phyloP scores from a whole-genome alignment of 495 filamentous ascomycete genomes.

The Xylaria longipes region DNA sequence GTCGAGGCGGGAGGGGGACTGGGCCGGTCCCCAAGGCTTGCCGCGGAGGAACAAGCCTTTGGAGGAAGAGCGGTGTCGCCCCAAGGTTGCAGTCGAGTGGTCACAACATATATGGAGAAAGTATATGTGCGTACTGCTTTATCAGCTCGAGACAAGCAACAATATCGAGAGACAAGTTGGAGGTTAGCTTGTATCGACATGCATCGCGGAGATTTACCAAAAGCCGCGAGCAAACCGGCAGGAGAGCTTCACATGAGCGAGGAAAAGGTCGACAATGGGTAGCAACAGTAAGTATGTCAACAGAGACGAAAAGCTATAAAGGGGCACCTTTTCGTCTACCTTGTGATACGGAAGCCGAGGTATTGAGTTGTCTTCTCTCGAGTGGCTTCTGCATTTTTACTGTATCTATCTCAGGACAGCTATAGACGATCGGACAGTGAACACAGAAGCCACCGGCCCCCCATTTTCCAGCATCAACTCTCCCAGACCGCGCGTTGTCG shows the following conservation, averaged over 20 bases:
- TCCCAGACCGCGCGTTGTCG: not conserved
- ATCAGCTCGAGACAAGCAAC: constrained; percentile 19
- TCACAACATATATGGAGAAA: constrained; percentile 22
- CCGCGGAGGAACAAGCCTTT: constrained; percentile 14
- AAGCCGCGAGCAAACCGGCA: constrained; percentile 17
- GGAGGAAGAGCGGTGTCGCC: constrained; percentile 24
- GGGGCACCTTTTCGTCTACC: not conserved
- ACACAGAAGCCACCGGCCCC: not conserved
- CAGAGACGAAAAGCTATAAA: constrained; percentile 10
- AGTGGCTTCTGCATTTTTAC: not conserved
- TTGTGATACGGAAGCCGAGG: not conserved
- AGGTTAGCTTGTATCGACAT: constrained; percentile 23
- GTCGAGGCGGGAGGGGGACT: constrained; percentile 7
- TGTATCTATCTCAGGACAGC: not conserved
- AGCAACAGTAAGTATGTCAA: not conserved
- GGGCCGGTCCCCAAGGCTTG: constrained; percentile 17
- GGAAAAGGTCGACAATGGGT: not conserved
- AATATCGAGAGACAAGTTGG: constrained; percentile 24
- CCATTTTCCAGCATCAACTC: not conserved
- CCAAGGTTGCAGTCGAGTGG: constrained; percentile 24
- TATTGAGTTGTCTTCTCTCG: not conserved
- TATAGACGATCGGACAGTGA: not conserved
- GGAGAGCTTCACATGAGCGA: not conserved
- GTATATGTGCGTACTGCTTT: constrained; percentile 13
- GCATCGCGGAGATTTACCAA: constrained; percentile 16